These are phyloP conservation scores for Panaeolus papilionaceus DNA, from an alignment of 768 basidiomycete species.

Conservation along the genomic window DNA sequence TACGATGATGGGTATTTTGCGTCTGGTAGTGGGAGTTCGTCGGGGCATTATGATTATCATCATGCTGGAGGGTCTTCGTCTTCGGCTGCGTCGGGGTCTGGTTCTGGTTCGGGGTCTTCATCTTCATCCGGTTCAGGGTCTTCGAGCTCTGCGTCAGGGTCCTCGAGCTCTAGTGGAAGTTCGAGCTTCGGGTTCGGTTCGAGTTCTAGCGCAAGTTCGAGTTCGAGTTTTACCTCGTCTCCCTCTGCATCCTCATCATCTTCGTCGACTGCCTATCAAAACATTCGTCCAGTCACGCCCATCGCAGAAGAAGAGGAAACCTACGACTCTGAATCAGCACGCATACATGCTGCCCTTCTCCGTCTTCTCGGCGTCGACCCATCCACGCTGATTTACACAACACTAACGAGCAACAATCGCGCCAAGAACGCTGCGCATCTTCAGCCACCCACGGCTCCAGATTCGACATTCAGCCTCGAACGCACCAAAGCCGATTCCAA, in stretches of 20 bases:
- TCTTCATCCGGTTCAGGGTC: background rate
- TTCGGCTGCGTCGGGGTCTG: background rate
- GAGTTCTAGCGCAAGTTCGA: background rate
- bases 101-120: background rate
- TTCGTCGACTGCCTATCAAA: background rate
- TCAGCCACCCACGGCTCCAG: background rate
- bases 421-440: background rate
- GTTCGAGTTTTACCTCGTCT: background rate
- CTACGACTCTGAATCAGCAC: background rate
- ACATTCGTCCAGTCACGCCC: background rate
- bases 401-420: background rate
- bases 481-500: slow-evolving; percentile 1
- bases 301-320: background rate
- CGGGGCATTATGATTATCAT: background rate
- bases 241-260: background rate
- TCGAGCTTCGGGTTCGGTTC: background rate
- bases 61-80: background rate
- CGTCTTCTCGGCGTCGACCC: background rate
- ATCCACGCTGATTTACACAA: background rate
- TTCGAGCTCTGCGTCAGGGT: background rate
- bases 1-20: slow-evolving; percentile 2
- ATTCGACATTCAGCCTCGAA: background rate
- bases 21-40: background rate
- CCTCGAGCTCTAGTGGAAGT: background rate
- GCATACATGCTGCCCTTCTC: background rate